Percentiles rank a stretch among this genome's conserved stretches.
phyloP scores from a whole-genome alignment of 805 yeast species.

The Candida loeiensis region DNA sequence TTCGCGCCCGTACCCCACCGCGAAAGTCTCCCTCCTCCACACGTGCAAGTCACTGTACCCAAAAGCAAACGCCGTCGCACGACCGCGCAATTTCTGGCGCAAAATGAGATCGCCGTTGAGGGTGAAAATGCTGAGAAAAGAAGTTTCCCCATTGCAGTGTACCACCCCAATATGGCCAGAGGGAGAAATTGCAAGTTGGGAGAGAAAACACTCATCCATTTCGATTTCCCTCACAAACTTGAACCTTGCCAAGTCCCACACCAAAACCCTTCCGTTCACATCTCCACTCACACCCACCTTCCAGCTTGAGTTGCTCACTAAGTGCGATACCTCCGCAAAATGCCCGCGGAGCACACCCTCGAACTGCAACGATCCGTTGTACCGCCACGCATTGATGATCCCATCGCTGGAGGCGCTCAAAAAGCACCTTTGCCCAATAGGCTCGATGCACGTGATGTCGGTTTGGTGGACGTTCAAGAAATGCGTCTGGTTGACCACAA shows the following conservation, averaged over 20 bases:
- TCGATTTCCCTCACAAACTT: slow-evolving; percentile 45
- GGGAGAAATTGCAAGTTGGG: slow-evolving; percentile 6
- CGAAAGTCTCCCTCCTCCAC: slow-evolving; percentile 38
- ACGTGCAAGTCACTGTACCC: slow-evolving; percentile 17
- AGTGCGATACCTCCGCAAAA: slow-evolving; percentile 38
- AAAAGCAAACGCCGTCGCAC: slow-evolving; percentile 21
- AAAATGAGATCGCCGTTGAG: slow-evolving; percentile 51
- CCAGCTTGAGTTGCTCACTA: slow-evolving; percentile 50
- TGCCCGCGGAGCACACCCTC: slow-evolving; percentile 58
- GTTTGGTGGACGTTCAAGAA: slow-evolving; percentile 43
- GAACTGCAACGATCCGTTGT: slow-evolving; percentile 37
- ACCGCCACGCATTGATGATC: slow-evolving; percentile 56
- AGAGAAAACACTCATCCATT: too few species aligned
- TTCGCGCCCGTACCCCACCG: slow-evolving; percentile 21
- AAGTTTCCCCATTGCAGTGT: slow-evolving; percentile 17
- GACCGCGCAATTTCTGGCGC: slow-evolving; percentile 16
- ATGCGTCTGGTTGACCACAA: slow-evolving; percentile 39
- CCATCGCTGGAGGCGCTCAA: slow-evolving; percentile 57
- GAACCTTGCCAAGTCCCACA: slow-evolving; percentile 63
- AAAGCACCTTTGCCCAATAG: slow-evolving; percentile 41
- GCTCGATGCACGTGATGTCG: slow-evolving; percentile 36
- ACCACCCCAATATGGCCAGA: slow-evolving; percentile 50
- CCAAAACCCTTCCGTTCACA: slow-evolving; percentile 46
- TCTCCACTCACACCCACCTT: slow-evolving; percentile 57
- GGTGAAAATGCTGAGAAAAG: slow-evolving; percentile 38